Evolutionary conservation across 371 early-diverging fungal species (phyloP).

Genomic region (Circinella umbellata): DNA sequence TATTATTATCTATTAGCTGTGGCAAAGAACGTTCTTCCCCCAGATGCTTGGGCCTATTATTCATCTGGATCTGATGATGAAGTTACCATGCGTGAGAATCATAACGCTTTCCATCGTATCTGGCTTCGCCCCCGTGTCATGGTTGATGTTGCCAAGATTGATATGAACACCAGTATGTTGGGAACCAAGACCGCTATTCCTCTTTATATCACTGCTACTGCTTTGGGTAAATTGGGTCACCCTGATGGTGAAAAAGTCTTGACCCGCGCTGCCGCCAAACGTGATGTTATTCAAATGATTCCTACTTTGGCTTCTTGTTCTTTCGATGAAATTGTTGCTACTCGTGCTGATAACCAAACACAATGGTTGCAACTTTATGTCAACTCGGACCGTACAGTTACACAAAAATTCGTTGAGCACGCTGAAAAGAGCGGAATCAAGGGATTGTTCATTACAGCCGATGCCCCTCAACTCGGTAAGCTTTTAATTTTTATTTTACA

Average conservation of each 20-base stretch:
- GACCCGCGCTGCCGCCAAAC: conserved; percentile 62
- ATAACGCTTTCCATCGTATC: conserved; percentile 74
- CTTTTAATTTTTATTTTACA: not conserved
- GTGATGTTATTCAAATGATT: conserved; percentile 68
- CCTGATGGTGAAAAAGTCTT: conserved; percentile 78
- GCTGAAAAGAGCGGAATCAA: conserved; percentile 87
- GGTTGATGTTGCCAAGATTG: conserved; percentile 72
- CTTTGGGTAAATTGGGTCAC: conserved; percentile 76
- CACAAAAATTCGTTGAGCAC: conserved; percentile 72
- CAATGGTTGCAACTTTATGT: conserved; percentile 94
- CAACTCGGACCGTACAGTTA: conserved; percentile 77
- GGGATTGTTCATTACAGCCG: conserved; percentile 90
- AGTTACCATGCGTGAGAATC: conserved; percentile 83
- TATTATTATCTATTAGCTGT: conserved; percentile 42
- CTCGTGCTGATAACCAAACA: conserved; percentile 41
- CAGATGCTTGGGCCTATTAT: conserved; percentile 89
- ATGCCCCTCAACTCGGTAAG: conserved; percentile 82
- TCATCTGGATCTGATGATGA: conserved; percentile 85
- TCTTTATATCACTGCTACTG: conserved; percentile 64
- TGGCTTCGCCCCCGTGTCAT: conserved; percentile 81
- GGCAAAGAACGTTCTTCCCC: conserved; percentile 58
- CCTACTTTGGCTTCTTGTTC: conserved; percentile 80
- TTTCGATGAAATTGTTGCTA: conserved; percentile 62
- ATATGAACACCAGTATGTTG: conserved; percentile 66
- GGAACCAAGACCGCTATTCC: conserved; percentile 61